Conservation (phyloP, 2,329 filamentous ascomycete species). For the Neodidymelliopsis sp. region DNA sequence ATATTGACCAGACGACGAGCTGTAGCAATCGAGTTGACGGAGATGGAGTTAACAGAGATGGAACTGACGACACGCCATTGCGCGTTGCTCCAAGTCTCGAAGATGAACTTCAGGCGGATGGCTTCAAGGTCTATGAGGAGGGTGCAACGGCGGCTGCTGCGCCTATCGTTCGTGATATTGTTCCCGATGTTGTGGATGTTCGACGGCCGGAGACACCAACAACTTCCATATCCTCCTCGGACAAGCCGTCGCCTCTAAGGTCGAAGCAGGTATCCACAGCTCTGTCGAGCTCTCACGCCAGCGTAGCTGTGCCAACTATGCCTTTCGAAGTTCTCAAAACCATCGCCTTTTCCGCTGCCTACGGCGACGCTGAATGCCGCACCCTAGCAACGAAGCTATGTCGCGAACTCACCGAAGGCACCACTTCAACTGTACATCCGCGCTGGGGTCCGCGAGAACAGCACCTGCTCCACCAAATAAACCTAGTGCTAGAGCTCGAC, state of each 20-base stretch:
- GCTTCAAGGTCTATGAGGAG: slow-evolving; percentile 5
- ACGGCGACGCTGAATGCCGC: neutral
- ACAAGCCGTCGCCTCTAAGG: neutral
- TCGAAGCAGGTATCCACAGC: neutral
- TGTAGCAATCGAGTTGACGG: too few relatives aligned
- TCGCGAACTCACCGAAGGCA: neutral
- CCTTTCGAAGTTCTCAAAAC: neutral
- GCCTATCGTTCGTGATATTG: neutral
- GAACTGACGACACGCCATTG: neutral
- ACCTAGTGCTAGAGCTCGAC: slow-evolving; percentile 3
- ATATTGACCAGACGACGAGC: too few relatives aligned
- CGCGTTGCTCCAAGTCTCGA: slow-evolving; percentile 7
- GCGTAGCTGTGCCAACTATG: neutral
- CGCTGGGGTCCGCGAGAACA: neutral
- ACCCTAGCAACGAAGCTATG: neutral
- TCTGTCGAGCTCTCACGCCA: neutral
- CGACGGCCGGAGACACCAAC: neutral
- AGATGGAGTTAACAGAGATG: too few relatives aligned
- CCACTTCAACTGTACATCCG: too few relatives aligned
- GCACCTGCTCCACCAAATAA: neutral
- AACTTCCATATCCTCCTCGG: too few relatives aligned
- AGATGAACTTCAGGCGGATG: neutral
- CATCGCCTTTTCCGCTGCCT: slow-evolving; percentile 1
- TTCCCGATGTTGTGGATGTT: slow-evolving; percentile 2
- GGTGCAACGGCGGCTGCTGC: neutral